Evolutionary conservation across 108 stramenopile species (phyloP).

Genomic region (Cyclotella cryptica): DNA sequence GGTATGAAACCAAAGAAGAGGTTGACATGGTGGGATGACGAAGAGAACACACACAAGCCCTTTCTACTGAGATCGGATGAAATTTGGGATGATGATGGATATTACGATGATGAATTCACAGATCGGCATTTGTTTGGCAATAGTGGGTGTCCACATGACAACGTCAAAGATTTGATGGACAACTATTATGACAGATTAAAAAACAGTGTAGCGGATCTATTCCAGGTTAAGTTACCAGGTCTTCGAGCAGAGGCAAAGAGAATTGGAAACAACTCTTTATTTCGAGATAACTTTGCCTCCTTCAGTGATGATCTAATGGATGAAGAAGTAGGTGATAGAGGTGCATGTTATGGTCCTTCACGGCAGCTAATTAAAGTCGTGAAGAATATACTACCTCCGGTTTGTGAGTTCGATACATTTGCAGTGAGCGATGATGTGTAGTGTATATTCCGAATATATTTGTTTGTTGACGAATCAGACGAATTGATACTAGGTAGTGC

Average conservation of each 20-base stretch:
- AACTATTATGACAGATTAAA: conserved; percentile 16
- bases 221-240: not conserved
- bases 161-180: conserved; percentile 10
- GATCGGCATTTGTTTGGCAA: conserved; percentile 10
- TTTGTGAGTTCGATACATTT: conserved; percentile 26
- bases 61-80: conserved; percentile 31
- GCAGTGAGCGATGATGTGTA: not conserved
- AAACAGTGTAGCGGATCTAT: conserved; percentile 11
- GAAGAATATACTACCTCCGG: conserved; percentile 9
- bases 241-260: not conserved
- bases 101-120: not conserved
- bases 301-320: conserved; percentile 15
- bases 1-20: conserved; percentile 30
- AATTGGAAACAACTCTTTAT: not conserved
- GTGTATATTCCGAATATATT: not conserved
- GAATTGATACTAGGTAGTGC: too few relatives aligned
- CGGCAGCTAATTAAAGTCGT: conserved; percentile 4
- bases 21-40: conserved; percentile 55
- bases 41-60: conserved; percentile 29
- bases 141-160: conserved; percentile 25
- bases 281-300: conserved; percentile 14
- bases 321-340: not conserved
- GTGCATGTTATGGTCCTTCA: conserved; percentile 10
- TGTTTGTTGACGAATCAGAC: not conserved
- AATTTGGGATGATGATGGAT: not conserved